phyloP scores from a whole-genome alignment of 202 grass and related monocot species.

The Dendrocalamus latiflorus region DNA sequence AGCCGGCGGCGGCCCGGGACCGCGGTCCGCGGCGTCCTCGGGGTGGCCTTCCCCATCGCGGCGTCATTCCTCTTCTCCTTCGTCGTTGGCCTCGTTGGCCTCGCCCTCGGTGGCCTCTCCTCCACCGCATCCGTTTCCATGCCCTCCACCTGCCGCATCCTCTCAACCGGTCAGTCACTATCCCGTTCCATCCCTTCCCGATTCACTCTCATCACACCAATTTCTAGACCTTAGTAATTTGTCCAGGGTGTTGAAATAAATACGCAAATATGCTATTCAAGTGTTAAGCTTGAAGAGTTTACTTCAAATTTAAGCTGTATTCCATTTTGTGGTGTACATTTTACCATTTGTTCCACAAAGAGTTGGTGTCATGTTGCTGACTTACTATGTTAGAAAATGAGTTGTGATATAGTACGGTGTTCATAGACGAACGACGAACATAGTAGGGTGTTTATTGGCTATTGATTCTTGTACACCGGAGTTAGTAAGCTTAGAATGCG shows the following conservation, averaged over 20 bases:
- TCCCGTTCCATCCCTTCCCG: background rate
- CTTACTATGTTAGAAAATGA: background rate
- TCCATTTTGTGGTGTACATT: background rate
- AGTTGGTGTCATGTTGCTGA: constrained; percentile 2
- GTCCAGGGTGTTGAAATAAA: background rate
- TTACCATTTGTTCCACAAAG: background rate
- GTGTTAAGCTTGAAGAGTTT: background rate
- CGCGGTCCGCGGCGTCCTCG: constrained; percentile 46
- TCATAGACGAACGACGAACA: background rate
- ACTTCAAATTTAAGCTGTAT: background rate
- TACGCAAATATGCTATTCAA: background rate
- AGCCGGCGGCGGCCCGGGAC: background rate
- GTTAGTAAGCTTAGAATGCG: constrained; percentile 6
- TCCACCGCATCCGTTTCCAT: constrained; percentile 60
- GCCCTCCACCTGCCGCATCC: constrained; percentile 77
- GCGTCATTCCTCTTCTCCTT: constrained; percentile 82
- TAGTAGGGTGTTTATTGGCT: background rate
- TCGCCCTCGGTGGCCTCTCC: constrained; percentile 62
- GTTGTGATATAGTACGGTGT: background rate
- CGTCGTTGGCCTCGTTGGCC: constrained; percentile 55
- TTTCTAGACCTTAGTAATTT: constrained; percentile 4
- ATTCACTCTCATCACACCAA: background rate
- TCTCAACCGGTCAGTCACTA: constrained; percentile 62
- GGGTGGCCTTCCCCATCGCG: constrained; percentile 47
- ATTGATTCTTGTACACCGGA: background rate